phyloP scores from a whole-genome alignment of 169 alveolate genomes.

The Plasmodium coatneyi region DNA sequence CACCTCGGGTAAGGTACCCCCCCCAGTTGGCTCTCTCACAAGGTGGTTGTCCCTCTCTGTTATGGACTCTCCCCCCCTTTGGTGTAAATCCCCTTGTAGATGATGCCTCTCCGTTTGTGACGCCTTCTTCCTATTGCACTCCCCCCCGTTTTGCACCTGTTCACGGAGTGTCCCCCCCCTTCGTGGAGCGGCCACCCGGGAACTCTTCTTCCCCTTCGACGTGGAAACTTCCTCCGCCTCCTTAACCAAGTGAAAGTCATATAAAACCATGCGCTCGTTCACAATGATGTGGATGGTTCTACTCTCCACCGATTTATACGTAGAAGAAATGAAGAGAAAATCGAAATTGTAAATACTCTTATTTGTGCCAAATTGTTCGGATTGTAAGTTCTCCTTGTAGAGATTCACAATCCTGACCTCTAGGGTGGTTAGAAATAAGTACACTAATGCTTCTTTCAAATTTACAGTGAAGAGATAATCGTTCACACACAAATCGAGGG shows the following conservation, averaged over 20 bases:
- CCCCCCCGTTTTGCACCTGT: background rate
- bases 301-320: slow-evolving; percentile 40
- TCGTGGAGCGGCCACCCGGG: background rate
- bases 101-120: background rate
- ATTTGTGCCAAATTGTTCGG: background rate
- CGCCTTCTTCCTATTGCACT: background rate
- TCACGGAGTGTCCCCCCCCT: too few relatives aligned
- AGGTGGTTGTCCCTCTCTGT: background rate
- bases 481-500: slow-evolving; percentile 34
- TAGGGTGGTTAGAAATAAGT: slow-evolving; percentile 15
- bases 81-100: background rate
- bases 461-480: slow-evolving; percentile 18
- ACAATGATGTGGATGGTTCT: slow-evolving; percentile 38
- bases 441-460: slow-evolving; percentile 36
- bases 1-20: background rate
- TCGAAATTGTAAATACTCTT: slow-evolving; percentile 32
- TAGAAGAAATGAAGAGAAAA: slow-evolving; percentile 52
- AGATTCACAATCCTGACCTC: slow-evolving; percentile 14
- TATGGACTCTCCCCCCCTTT: background rate
- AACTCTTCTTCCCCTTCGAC: background rate
- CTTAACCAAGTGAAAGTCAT: slow-evolving; percentile 55
- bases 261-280: slow-evolving; percentile 30
- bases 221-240: background rate
- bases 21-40: background rate
- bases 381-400: slow-evolving; percentile 34